These are phyloP conservation scores for Beta macrorhiza DNA, from an alignment of 179 eudicot species.

Conservation along the genomic window DNA sequence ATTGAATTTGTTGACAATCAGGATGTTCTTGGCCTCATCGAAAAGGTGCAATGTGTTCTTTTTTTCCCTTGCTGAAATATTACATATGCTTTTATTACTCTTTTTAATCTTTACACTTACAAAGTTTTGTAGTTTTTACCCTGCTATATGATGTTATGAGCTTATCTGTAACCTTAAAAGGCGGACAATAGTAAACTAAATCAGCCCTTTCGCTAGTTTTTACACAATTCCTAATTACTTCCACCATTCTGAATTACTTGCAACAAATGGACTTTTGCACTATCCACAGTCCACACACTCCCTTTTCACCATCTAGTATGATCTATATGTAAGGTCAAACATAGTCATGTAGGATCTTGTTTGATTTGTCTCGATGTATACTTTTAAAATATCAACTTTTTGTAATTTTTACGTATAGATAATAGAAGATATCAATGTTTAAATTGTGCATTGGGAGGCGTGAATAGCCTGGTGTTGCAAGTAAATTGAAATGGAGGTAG, in stretches of 20 bases:
- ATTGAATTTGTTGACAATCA: constrained; percentile 95
- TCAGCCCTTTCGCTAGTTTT: not conserved
- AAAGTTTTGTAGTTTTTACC: not conserved
- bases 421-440: too few species aligned
- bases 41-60: constrained; percentile 83
- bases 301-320: too few species aligned
- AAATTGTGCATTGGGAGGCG: too few species aligned
- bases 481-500: too few species aligned
- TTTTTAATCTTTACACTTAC: not conserved
- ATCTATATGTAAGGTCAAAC: too few species aligned
- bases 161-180: not conserved
- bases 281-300: constrained; percentile 7
- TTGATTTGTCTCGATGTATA: too few species aligned
- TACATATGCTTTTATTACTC: not conserved
- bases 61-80: not conserved
- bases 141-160: not conserved
- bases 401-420: too few species aligned
- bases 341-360: too few species aligned
- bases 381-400: too few species aligned
- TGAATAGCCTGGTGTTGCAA: too few species aligned
- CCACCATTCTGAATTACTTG: too few species aligned
- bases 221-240: not conserved
- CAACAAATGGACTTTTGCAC: too few species aligned
- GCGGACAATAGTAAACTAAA: not conserved
- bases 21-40: constrained; percentile 92